Percentiles rank a stretch among this genome's conserved stretches.
Conservation (phyloP, 2,329 filamentous ascomycete species). For the Acrodontium crateriforme region DNA sequence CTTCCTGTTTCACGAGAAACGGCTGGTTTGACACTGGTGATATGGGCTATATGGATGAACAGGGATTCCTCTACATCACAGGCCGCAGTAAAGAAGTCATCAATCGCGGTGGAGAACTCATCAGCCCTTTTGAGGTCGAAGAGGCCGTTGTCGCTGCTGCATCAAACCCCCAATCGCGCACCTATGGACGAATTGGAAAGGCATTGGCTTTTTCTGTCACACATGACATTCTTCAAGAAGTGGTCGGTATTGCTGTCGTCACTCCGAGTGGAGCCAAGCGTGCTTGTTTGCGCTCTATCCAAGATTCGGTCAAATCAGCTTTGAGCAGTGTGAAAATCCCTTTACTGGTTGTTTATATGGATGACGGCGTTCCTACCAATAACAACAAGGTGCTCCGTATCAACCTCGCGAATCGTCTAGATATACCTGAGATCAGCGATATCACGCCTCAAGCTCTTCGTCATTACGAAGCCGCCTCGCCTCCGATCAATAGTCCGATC, state of each 20-base stretch:
- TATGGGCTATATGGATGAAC: slow-evolving; percentile 37
- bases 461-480: slow-evolving; percentile 39
- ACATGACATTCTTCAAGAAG: slow-evolving; percentile 42
- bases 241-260: slow-evolving; percentile 40
- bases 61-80: slow-evolving; percentile 41
- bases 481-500: slow-evolving; percentile 34
- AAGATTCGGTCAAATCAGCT: slow-evolving; percentile 32
- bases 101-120: slow-evolving; percentile 45
- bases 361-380: slow-evolving; percentile 41
- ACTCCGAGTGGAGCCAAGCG: slow-evolving; percentile 31
- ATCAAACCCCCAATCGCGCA: slow-evolving; percentile 27
- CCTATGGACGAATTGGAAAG: slow-evolving; percentile 34
- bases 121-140: slow-evolving; percentile 46
- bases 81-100: slow-evolving; percentile 44
- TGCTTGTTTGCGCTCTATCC: slow-evolving; percentile 36
- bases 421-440: slow-evolving; percentile 33
- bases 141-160: slow-evolving; percentile 39
- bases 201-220: slow-evolving; percentile 40
- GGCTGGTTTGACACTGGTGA: slow-evolving; percentile 45
- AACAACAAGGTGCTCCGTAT: slow-evolving; percentile 47
- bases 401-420: slow-evolving; percentile 36
- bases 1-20: slow-evolving; percentile 31
- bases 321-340: slow-evolving; percentile 43
- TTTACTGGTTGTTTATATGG: slow-evolving; percentile 40
- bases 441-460: slow-evolving; percentile 29